Evolutionary conservation across 495 filamentous ascomycete genomes (phyloP), one percentile per base, ranked within the genome.

Genomic region (Staphylotrichum tortipilum): DNA sequence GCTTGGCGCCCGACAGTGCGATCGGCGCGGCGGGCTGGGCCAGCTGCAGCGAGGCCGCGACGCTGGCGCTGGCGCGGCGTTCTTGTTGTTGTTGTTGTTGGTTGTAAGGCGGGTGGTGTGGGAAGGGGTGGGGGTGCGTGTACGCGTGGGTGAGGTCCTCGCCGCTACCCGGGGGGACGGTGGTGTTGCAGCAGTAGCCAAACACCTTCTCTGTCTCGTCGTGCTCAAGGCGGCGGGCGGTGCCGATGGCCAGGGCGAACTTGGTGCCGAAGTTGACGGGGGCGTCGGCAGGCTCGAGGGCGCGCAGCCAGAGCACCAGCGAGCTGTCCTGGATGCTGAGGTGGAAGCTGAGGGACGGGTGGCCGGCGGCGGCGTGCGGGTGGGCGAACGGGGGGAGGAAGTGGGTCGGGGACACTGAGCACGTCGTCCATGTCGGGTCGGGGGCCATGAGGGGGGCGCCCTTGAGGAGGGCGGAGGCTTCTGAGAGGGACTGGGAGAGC

Each of bases 121-220:
- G 26, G 53, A 22, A 14, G 33, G 12, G 42, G 30, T 7, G 12
- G 29, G 11, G 11, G 38, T n/a, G 31, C 9, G 26, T 28, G 26
- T 28, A 10, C 10, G 26, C 10, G 26, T 10, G 26, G 26, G 26
- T 28, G 26, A 28, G 26, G 11, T 35, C 4, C 12, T 38, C 19
- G 28, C 34, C 15, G n/a, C 28, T 22, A n/a, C n/a, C n/a, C n/a
- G n/a, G n/a, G 14, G 10, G 31, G 4, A 41, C 6, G 22, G 23
- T 26, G 23, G 35, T n/a, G 12, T n/a, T 28, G 35, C 65, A 63
- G 31, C 61, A 61, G 52, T 61, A 62, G 1, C 58, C 66, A 61
- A 94, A 96, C 0, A 85, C 71, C 19, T 80, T 73, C 34, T 87
- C 83, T 9, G 78, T 76, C 68, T 96, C 89, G 66, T 96, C 89